Conservation (phyloP, 805 yeast genomes). For the Blastobotrys americana region DNA sequence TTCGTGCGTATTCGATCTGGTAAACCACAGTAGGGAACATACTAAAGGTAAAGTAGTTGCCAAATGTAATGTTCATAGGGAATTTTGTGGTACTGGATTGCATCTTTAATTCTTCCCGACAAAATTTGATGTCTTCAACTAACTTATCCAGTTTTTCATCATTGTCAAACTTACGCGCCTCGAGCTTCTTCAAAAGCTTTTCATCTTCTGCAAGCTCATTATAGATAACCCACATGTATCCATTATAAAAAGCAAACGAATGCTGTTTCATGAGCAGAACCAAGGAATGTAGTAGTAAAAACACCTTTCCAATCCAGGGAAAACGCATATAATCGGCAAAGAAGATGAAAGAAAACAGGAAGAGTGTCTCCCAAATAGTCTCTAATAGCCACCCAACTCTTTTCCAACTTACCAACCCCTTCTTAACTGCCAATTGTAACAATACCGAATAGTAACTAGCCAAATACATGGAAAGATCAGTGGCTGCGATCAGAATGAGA, state of each 20-base stretch:
- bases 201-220: slow-evolving; percentile 17
- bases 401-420: slow-evolving; percentile 50
- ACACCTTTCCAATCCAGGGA: slow-evolving; percentile 90
- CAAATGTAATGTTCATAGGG: slow-evolving; percentile 62
- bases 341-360: slow-evolving; percentile 46
- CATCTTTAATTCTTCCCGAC: slow-evolving; percentile 60
- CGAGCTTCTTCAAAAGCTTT: slow-evolving; percentile 3
- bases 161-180: slow-evolving; percentile 19
- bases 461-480: slow-evolving; percentile 71
- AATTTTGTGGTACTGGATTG: slow-evolving; percentile 47
- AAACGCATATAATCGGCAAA: slow-evolving; percentile 50
- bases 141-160: slow-evolving; percentile 31
- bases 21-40: slow-evolving; percentile 78
- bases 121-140: slow-evolving; percentile 53
- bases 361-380: slow-evolving; percentile 47
- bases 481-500: slow-evolving; percentile 56
- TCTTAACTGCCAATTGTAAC: slow-evolving; percentile 50
- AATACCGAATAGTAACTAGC: slow-evolving; percentile 52
- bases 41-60: slow-evolving; percentile 66
- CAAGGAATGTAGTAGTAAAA: slow-evolving; percentile 71
- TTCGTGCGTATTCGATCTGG: slow-evolving; percentile 76
- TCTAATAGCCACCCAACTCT: slow-evolving; percentile 58
- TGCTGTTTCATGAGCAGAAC: slow-evolving; percentile 94
- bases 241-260: slow-evolving; percentile 86
- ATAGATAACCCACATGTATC: slow-evolving; percentile 51